Evolutionary conservation across 2,329 filamentous ascomycete genomes (phyloP).

Genomic region (Arthroderma sp.): DNA sequence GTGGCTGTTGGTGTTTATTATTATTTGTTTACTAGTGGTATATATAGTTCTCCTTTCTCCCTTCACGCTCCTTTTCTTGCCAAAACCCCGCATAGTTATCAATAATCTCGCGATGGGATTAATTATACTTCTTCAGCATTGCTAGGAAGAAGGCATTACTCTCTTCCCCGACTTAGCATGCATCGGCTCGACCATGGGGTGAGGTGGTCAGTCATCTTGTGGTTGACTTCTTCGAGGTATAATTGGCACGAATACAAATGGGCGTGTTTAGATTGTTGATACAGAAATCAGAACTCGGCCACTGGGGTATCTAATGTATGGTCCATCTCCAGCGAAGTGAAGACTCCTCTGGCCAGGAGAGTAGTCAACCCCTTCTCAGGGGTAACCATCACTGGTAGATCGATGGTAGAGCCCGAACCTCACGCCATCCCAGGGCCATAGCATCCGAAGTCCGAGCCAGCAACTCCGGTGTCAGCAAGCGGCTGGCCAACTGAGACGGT

Average conservation of each 20-base stretch:
- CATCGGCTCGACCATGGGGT: constrained; percentile 30
- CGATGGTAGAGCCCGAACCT: not conserved
- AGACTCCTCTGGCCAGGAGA: too few relatives aligned
- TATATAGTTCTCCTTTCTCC: constrained; percentile 76
- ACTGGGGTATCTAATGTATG: not conserved
- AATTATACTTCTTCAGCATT: constrained; percentile 71
- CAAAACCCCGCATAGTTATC: constrained; percentile 95
- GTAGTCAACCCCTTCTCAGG: too few relatives aligned
- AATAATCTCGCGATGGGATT: constrained; percentile 66
- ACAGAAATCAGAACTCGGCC: too few relatives aligned
- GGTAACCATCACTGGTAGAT: too few relatives aligned
- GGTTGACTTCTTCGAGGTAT: not conserved
- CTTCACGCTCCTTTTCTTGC: constrained; percentile 66
- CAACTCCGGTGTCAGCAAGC: too few relatives aligned
- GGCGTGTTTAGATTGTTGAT: too few relatives aligned
- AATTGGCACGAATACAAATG: too few relatives aligned
- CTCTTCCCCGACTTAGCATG: constrained; percentile 59
- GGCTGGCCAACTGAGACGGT: too few relatives aligned
- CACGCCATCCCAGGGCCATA: not conserved
- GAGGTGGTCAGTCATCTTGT: not conserved
- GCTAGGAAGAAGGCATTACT: constrained; percentile 65
- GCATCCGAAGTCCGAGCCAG: not conserved
- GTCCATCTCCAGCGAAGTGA: not conserved
- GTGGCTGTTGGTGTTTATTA: constrained; percentile 24
- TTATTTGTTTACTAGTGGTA: constrained; percentile 84